Conservation (phyloP, 2,329 filamentous ascomycete genomes). For the Hortaea werneckii region DNA sequence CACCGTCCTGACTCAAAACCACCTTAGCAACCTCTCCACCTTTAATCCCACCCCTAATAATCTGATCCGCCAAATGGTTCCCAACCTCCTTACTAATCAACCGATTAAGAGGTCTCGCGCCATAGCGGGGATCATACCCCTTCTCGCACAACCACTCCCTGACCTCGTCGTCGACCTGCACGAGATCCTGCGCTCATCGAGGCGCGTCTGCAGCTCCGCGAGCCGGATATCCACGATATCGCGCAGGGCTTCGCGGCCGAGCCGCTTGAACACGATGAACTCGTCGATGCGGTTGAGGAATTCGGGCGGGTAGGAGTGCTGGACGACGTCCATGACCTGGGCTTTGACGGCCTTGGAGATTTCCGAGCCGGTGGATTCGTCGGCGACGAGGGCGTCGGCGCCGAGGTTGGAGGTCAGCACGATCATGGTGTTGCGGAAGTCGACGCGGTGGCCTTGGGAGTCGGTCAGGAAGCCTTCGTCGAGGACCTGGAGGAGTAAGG, state of each 20-base stretch:
- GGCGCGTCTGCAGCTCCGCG: constrained; percentile 67
- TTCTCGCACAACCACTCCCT: constrained; percentile 79
- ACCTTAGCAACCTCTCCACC: constrained; percentile 65
- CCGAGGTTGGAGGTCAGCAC: constrained; percentile 93
- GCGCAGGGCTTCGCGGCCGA: constrained; percentile 65
- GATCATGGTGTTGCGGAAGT: constrained; percentile 94
- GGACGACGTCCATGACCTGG: constrained; percentile 82
- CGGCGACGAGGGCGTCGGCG: constrained; percentile 71
- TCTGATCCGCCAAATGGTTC: constrained; percentile 79
- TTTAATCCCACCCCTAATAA: constrained; percentile 76
- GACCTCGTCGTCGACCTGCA: constrained; percentile 61
- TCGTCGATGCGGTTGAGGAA: constrained; percentile 96
- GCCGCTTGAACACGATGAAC: constrained; percentile 89
- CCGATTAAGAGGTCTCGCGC: constrained; percentile 80
- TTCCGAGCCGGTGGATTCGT: constrained; percentile 17
- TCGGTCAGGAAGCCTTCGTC: constrained; percentile 96
- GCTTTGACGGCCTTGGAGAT: constrained; percentile 64
- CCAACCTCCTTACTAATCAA: constrained; percentile 84
- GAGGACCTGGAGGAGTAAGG: constrained; percentile 82
- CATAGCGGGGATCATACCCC: constrained; percentile 86
- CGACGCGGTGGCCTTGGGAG: constrained; percentile 89
- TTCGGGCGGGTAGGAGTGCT: constrained; percentile 67
- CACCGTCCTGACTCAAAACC: constrained; percentile 50
- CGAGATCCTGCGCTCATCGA: constrained; percentile 77
- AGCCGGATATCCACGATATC: constrained; percentile 93